phyloP scores from a whole-genome alignment of 2,329 filamentous ascomycete species.

The Epichloe sibirici region DNA sequence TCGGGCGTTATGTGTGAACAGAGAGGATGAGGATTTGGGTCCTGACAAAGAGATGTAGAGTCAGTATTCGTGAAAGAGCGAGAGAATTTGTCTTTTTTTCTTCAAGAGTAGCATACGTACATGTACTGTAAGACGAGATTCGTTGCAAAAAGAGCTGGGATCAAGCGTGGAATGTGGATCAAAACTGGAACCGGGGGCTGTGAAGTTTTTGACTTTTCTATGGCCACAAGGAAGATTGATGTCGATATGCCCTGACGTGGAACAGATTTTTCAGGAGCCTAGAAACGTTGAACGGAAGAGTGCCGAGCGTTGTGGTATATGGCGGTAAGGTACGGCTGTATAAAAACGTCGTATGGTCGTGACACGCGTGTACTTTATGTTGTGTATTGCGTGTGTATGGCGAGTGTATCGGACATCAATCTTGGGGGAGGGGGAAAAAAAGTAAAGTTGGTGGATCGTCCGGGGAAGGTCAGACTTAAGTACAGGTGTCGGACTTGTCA shows the following conservation, averaged over 20 bases:
- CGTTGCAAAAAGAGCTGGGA: not conserved
- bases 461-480: slow-evolving; percentile 3
- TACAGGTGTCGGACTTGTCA: not conserved
- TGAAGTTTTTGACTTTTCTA: not conserved
- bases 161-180: not conserved
- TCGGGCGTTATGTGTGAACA: too few species aligned
- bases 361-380: not conserved
- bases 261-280: not conserved
- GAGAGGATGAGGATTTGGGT: not conserved
- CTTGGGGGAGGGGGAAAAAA: not conserved
- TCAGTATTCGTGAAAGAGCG: not conserved
- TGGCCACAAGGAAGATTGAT: not conserved
- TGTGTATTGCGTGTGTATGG: not conserved
- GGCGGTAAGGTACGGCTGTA: not conserved
- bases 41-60: not conserved
- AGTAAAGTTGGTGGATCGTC: not conserved
- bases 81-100: not conserved
- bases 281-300: not conserved
- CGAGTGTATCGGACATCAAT: not conserved
- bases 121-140: not conserved
- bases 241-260: not conserved
- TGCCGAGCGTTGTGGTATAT: not conserved
- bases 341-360: not conserved
- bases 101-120: not conserved
- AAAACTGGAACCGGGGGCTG: not conserved